Conservation (phyloP, 148 eudicot genomes). For the Fagopyrum tataricum region DNA sequence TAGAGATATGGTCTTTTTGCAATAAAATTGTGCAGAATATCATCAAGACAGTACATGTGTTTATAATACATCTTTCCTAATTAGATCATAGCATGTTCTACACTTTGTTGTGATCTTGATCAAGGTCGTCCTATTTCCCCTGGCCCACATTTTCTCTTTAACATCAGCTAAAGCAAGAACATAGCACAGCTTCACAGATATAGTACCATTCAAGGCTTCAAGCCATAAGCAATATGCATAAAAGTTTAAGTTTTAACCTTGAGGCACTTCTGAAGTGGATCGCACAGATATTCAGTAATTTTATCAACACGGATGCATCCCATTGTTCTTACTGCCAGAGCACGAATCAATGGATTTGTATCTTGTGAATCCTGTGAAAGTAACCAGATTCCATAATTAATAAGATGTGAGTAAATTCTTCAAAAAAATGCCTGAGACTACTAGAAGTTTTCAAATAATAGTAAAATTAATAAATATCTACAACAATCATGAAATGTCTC, state of each 20-base stretch:
- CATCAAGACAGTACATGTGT: background rate
- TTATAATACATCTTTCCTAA: background rate
- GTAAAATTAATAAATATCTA: background rate
- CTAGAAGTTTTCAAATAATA: background rate
- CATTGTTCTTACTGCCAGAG: conserved; percentile 98
- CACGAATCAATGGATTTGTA: conserved; percentile 93
- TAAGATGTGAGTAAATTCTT: background rate
- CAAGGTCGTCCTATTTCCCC: background rate
- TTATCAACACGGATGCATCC: conserved; percentile 99
- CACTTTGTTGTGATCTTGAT: background rate
- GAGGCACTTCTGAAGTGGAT: conserved; percentile 98
- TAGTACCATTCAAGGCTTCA: background rate
- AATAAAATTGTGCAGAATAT: background rate
- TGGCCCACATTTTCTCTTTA: background rate
- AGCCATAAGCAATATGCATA: background rate
- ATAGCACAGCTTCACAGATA: background rate
- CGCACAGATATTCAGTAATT: conserved; percentile 95
- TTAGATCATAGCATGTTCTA: background rate
- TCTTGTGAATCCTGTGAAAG: conserved; percentile 92
- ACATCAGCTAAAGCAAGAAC: background rate
- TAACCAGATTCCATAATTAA: background rate
- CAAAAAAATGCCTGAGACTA: background rate
- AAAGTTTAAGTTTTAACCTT: conserved; percentile 38
- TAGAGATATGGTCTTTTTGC: background rate
- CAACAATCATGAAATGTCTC: background rate